Evolutionary conservation across 2,329 filamentous ascomycete species (phyloP), one percentile per base, ranked within the genome.

Genomic region (Diaporthe batatas): DNA sequence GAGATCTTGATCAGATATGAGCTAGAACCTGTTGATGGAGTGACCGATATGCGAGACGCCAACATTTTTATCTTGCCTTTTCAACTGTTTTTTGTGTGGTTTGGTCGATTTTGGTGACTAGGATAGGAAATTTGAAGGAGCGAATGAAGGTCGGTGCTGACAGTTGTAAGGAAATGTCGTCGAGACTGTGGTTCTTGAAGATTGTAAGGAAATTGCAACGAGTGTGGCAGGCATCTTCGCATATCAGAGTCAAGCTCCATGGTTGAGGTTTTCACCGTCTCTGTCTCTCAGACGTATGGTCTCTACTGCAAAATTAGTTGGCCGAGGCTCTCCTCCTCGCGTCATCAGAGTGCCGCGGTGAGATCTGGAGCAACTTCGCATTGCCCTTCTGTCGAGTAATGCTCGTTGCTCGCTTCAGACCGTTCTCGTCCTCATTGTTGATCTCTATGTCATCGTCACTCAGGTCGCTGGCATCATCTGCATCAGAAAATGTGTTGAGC

Each of bases 361-460:
- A 86, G 59, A 95, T 86, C 65, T 95, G 91, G 65, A 96, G 83
- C 68, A 96, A 82, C 81, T 90, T 93, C 14, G 93, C 93, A 78
- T 92, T 95, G 65, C 93, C 93, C 57, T 93, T 92, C 75, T 92
- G 92, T 70, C 92, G 88, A 25, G 86, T 89, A 72, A 96, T 85
- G 81, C 92, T 96, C 68, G 87, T 91, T 36, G 94, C 93, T 76
- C 92, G 90, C 77, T 91, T 89, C 29, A 86, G 77, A 54, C 84
- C 83, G 32, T 80, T 81, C 75, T 79, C 82, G 76, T 80, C 79
- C 34, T 79, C 80, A n/a, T 79, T 79, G 54, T 76, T 75, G 44
- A 77, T 70, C 29, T 72, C 47, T 16, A 79, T 76, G 32, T 75
- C 72, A 42, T 69, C 76, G 59, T 75, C 77, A 71, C 72, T 76